Evolutionary conservation across 805 yeast genomes (phyloP), one percentile per base, ranked within the genome.

Genomic region (Suhomyces tanzawaensis): DNA sequence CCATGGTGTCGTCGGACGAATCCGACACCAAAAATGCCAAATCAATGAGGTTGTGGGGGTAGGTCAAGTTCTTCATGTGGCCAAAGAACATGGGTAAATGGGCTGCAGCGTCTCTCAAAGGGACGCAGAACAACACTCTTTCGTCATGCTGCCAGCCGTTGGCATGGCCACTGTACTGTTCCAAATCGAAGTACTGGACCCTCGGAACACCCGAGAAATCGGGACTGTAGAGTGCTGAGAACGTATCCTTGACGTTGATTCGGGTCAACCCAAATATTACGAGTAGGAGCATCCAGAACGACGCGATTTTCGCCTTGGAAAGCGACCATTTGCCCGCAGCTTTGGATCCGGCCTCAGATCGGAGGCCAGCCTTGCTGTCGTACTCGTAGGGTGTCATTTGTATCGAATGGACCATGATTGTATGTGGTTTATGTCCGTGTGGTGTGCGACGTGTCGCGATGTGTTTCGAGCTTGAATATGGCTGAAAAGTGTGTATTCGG

Each of bases 41-140:
- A 56, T 89, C 97, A 36, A 89, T 82, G 38, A 86, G 70, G 53
- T 82, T 77, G 60, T 89, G 97, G 14, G 95, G 96, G 60, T 89
- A 89, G 1, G 95, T 79, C 58, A 89, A 69, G 57, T 82, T 81
- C 38, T 65, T 69, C 82, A 90, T 72, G 61, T 89, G 95, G 22
- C 79, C 75, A 56, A 89, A 90, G 52, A 90, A 87, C 86, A 88
- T 81, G 29, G 93, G 91, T 58, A 89, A 69, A 68, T 88, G 96
- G 14, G 82, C 77, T 3, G 90, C 85, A 1, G 97, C 97, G 59
- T 90, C 96, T 66, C 97, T 78, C 48, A 89, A 70, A 5, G 97
- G 97, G 8, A 90, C 95, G 49, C 91, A 79, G 48, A 87, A 85
- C 41, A 89, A 66, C 15, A 89, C 82, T 34, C 95, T 71, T 56